Evolutionary conservation across 73 alveolate genomes (phyloP).

Genomic region (Paramecium tetraurelia): DNA sequence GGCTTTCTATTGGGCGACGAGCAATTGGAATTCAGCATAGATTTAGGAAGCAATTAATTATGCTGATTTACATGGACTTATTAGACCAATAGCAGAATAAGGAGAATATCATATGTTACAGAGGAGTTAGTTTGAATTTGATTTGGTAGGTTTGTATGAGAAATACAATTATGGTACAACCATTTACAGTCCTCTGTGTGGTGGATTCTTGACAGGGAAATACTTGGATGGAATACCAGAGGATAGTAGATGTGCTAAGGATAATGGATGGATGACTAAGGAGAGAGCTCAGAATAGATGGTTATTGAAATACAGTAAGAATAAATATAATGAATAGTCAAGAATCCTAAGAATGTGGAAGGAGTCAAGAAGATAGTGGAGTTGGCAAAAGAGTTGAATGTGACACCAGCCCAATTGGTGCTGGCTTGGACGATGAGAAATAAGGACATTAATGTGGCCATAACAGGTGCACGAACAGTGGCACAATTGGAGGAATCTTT

Average conservation of each 20-base stretch:
- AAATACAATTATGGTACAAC: conserved; percentile 84
- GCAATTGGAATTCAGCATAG: conserved; percentile 90
- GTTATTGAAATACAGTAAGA: background rate
- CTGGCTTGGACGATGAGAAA: conserved; percentile 83
- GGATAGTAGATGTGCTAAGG: conserved; percentile 67
- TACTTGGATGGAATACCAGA: conserved; percentile 92
- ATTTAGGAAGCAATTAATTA: conserved; percentile 78
- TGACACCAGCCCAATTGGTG: conserved; percentile 73
- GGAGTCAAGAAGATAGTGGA: conserved; percentile 46
- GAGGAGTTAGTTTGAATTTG: conserved; percentile 89
- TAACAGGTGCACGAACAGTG: conserved; percentile 73
- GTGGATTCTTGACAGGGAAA: conserved; percentile 95
- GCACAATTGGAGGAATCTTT: conserved; percentile 78
- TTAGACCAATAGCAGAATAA: conserved; percentile 93
- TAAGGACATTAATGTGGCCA: conserved; percentile 76
- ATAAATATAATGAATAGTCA: background rate
- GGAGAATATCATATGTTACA: conserved; percentile 85
- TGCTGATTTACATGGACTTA: conserved; percentile 75
- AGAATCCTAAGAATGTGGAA: conserved; percentile 14
- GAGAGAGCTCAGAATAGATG: conserved; percentile 30
- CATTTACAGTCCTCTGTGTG: conserved; percentile 87
- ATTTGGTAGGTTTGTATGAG: conserved; percentile 78
- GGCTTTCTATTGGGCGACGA: conserved; percentile 98
- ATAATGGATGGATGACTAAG: conserved; percentile 37
- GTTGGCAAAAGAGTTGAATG: conserved; percentile 68